Evolutionary conservation across 345 rosid species (phyloP).

Genomic region (Salix purpurea): DNA sequence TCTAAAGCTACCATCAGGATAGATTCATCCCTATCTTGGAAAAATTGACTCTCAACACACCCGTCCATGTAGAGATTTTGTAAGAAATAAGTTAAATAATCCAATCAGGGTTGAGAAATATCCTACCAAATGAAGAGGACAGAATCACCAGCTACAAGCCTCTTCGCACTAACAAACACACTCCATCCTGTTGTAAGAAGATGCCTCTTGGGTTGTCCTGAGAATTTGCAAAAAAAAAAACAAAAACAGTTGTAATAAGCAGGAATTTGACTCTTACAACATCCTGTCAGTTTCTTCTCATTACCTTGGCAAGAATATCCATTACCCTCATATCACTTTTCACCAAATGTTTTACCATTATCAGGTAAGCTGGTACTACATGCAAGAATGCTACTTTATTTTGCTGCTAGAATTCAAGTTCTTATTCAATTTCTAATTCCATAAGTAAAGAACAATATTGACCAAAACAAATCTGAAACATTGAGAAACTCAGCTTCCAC

Average conservation of each 20-base stretch:
- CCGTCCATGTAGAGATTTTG: not conserved
- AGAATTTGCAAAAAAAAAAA: not conserved
- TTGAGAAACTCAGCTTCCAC: not conserved
- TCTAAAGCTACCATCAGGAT: not conserved
- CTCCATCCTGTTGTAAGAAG: constrained; percentile 31
- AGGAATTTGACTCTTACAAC: not conserved
- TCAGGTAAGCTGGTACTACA: not conserved
- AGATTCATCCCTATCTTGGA: not conserved
- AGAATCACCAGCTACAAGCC: constrained; percentile 53
- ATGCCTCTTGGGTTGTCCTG: constrained; percentile 60
- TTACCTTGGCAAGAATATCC: not conserved
- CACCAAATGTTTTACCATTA: not conserved
- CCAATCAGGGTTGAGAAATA: not conserved
- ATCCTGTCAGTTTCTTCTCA: not conserved
- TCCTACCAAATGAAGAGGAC: constrained; percentile 35
- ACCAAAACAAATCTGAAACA: not conserved
- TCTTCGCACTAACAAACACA: constrained; percentile 46
- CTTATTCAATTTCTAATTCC: not conserved
- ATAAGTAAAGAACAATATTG: not conserved
- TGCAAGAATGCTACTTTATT: not conserved
- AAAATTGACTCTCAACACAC: not conserved
- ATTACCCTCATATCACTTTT: not conserved
- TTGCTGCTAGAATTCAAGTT: not conserved
- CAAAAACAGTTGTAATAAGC: not conserved
- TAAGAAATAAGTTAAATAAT: not conserved